Evolutionary conservation across 2,329 filamentous ascomycete species (phyloP), one percentile per base, ranked within the genome.

Genomic region (Calonectria pseudoreteaudii): DNA sequence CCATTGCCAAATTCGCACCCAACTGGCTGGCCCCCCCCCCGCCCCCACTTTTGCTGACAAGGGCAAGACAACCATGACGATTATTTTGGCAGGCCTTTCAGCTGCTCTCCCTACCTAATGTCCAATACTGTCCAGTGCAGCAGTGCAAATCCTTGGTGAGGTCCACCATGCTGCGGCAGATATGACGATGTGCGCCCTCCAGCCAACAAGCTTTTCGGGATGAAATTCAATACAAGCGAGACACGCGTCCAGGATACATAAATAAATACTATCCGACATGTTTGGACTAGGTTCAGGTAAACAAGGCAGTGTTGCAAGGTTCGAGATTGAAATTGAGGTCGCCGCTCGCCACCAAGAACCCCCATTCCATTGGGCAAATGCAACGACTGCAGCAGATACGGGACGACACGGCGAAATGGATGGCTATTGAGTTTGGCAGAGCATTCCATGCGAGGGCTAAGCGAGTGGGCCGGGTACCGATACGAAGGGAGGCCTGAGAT

Each of bases 401-500:
- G 30, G 20, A 13, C 28, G 52, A n/a, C 52, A 30, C 30, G 30
- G 30, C 30, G 16, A 26, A 16, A 23, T 23, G 20, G 16, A 26
- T 41, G 26, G 28, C 23, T 68, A 68, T 68, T 66, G 50, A 38
- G 30, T 62, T 70, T 56, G 18, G 49, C 28, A 66, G 36, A 56
- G 34, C 68, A 70, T 70, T 70, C 68, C 68, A 3, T 3, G 49
- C 16, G 47, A 41, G 60, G 49, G 28, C 26, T 14, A 49, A 18
- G 28, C 34, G 62, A 47, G 68, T 70, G 56, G 58, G 26, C 26
- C 34, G 28, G 20, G 36, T 9, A 20, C 36, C n/a, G n/a, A 60
- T 60, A 60, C 53, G 52, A 68, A 38, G 30, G 52, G 52, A 60
- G 16, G 28, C 26, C 9, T 16, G 23, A 28, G 23, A 70, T 70